These are phyloP conservation scores for Letharia columbiana DNA, from an alignment of 495 filamentous ascomycete species.

Conservation along the genomic window DNA sequence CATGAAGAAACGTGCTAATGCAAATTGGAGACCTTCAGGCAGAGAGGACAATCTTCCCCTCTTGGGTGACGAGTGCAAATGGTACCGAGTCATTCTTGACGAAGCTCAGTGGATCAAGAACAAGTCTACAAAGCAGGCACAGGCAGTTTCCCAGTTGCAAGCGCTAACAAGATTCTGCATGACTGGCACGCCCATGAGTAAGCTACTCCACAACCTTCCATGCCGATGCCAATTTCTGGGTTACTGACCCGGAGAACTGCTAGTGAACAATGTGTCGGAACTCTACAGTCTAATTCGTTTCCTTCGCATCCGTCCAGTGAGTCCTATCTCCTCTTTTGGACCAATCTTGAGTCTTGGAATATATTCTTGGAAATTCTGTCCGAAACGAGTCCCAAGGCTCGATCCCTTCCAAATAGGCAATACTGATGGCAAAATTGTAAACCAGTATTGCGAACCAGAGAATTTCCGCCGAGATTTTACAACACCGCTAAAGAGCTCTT, in stretches of 20 bases:
- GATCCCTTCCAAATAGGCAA: neutral
- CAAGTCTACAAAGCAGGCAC: conserved; percentile 55
- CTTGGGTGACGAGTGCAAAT: conserved; percentile 55
- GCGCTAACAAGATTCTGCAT: conserved; percentile 71
- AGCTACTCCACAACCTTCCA: neutral
- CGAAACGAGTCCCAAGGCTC: neutral
- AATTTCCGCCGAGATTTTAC: conserved; percentile 52
- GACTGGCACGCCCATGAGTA: conserved; percentile 82
- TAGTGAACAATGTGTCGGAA: conserved; percentile 65
- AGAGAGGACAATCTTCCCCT: conserved; percentile 43
- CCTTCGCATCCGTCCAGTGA: conserved; percentile 41
- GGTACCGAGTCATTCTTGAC: conserved; percentile 82
- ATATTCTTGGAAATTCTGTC: neutral
- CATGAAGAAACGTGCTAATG: conserved; percentile 26
- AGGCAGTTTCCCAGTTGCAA: conserved; percentile 52
- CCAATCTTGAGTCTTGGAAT: neutral
- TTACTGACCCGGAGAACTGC: neutral
- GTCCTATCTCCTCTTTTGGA: conserved; percentile 27
- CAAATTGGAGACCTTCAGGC: conserved; percentile 26
- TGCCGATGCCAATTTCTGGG: neutral
- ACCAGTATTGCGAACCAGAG: conserved; percentile 61
- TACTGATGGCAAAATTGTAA: conserved; percentile 17
- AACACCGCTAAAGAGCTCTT: conserved; percentile 42
- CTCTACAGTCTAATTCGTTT: conserved; percentile 78
- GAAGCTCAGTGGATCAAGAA: conserved; percentile 97